Base-by-base conservation (phyloP, 768 basidiomycete genomes). In the Rhizopogon salebrosus region DNA sequence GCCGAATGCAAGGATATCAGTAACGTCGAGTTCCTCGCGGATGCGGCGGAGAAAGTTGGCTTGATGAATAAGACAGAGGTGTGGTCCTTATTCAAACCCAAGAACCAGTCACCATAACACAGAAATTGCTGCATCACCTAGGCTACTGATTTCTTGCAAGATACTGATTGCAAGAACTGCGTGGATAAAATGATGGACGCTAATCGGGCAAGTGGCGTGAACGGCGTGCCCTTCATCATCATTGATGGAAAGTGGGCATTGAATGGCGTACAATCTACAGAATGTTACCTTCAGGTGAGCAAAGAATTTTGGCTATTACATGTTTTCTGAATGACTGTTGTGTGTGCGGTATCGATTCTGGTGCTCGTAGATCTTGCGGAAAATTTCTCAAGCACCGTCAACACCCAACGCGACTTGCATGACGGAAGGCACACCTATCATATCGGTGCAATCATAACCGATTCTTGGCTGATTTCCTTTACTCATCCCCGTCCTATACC, bases 151-250 rank as follows among this genome's bases (percentile, higher is more conserved):
- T 80, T 79, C 64, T 66, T 80, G 51, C 54, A 62, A 38, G 70
- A 72, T 1, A 70, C 72, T 40, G 75, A 74, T 56, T 56, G 72
- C 16, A 59, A 66, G 24, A 61, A 69, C 29, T 75, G 75, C 37
- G 73, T 80, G 6, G 60, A 72, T 42, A 66, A 66, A 23, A 74
- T 72, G 56, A 66, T 77, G 50, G 58, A 63, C 7, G 67, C 70
- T 11, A 76, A 77, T 3, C 70, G 72, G 54, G 60, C 65, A 23
- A 65, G 70, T n/a, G 75, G 77, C 4, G 76, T 80, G 54, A 72
- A 68, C 1, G 80, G 80, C 34, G 78, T 80, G 1, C 80, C 80
- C 0, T 80, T 78, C 62, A 71, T 76, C 51, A 74, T 80, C 53
- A 69, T 78, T 29, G 70, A 78, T 36, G 66, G 70, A 10, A 73